Conservation (phyloP, 345 rosid genomes). For the Lepidium didymum region DNA sequence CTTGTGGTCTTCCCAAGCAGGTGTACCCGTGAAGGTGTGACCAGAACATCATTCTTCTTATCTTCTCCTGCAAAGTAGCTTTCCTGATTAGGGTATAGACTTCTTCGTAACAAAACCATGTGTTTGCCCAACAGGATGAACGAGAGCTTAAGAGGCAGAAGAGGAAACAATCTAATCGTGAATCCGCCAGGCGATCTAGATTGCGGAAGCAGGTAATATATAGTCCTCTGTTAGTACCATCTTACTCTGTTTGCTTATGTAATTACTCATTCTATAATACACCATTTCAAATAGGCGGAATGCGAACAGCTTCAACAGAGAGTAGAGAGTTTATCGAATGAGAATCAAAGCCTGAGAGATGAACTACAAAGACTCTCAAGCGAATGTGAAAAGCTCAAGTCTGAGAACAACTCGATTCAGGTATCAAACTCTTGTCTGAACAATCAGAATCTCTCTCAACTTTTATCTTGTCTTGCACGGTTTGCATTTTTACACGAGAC, state of each 20-base stretch:
- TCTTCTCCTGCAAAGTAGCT: constrained; percentile 21
- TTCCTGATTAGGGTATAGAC: neutral
- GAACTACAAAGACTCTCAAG: constrained; percentile 78
- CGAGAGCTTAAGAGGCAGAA: constrained; percentile 89
- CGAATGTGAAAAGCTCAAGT: constrained; percentile 80
- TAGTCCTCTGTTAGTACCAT: neutral
- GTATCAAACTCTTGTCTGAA: constrained; percentile 12
- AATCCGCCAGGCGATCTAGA: constrained; percentile 96
- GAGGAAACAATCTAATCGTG: constrained; percentile 96
- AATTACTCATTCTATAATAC: neutral
- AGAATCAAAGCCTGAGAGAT: constrained; percentile 61
- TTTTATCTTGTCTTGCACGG: neutral
- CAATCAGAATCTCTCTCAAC: neutral
- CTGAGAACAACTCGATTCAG: constrained; percentile 82
- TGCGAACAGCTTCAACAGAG: constrained; percentile 85
- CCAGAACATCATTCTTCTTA: constrained; percentile 33
- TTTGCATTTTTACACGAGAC: neutral
- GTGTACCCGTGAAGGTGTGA: constrained; percentile 58
- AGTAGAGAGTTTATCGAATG: constrained; percentile 58
- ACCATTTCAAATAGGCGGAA: constrained; percentile 48
- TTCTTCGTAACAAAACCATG: neutral
- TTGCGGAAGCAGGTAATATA: constrained; percentile 81
- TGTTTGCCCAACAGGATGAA: constrained; percentile 57
- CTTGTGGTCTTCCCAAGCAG: constrained; percentile 66
- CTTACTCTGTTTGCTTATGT: neutral